phyloP scores from a whole-genome alignment of 768 basidiomycete species.

The Trametes elegans region DNA sequence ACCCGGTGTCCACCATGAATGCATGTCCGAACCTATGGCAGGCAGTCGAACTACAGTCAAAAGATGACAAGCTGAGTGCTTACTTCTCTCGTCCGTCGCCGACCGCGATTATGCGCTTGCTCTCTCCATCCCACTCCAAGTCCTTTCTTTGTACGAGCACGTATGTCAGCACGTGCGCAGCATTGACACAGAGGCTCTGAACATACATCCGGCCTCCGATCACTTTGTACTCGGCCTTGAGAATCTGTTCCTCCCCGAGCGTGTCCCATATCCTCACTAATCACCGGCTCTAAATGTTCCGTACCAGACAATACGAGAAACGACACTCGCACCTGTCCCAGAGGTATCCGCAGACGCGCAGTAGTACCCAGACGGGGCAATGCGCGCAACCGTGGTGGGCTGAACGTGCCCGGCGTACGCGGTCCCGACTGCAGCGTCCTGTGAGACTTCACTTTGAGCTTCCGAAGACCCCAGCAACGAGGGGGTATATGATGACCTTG shows the following conservation, averaged over 20 bases:
- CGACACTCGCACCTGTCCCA: slow-evolving; percentile 63
- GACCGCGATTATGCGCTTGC: slow-evolving; percentile 92
- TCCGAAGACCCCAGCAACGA: not conserved
- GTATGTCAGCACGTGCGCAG: not conserved
- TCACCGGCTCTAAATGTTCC: not conserved
- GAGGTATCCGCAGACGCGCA: slow-evolving; percentile 85
- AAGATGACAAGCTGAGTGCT: slow-evolving; percentile 2
- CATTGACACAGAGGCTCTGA: not conserved
- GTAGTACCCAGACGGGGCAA: slow-evolving; percentile 94
- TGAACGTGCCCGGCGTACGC: slow-evolving; percentile 81
- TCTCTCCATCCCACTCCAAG: slow-evolving; percentile 95
- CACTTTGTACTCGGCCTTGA: slow-evolving; percentile 81
- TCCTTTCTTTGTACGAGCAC: slow-evolving; percentile 63
- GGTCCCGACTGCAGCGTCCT: slow-evolving; percentile 66
- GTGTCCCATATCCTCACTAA: slow-evolving; percentile 92
- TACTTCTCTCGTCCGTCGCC: slow-evolving; percentile 92
- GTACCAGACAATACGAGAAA: not conserved
- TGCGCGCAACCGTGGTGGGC: slow-evolving; percentile 82
- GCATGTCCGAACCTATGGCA: slow-evolving; percentile 83
- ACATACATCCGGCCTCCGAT: slow-evolving; percentile 72
- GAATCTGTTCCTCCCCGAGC: slow-evolving; percentile 75
- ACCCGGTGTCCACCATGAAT: slow-evolving; percentile 81
- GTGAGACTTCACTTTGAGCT: slow-evolving; percentile 9
- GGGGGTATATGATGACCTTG: slow-evolving; percentile 48
- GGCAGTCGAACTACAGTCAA: no score